Percentiles rank a stretch among this genome's conserved stretches.
Evolutionary conservation across 495 filamentous ascomycete species (phyloP).

Genomic region (Talaromyces borbonicus): DNA sequence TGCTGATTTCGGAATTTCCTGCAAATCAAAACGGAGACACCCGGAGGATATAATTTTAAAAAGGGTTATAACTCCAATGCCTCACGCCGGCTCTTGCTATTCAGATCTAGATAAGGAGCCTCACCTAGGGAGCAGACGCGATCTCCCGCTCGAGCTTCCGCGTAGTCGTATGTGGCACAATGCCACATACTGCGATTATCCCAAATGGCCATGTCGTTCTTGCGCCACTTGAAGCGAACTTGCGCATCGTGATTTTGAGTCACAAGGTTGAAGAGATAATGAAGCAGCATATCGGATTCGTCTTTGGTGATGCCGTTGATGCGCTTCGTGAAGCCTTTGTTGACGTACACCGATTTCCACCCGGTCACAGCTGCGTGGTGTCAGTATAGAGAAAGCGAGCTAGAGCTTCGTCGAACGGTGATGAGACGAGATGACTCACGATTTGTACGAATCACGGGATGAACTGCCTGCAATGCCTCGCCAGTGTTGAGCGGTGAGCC

Average conservation of each 20-base stretch:
- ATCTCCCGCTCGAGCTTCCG: constrained; percentile 39
- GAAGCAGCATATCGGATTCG: constrained; percentile 25
- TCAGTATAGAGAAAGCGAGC: constrained; percentile 17
- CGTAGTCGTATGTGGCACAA: constrained; percentile 58
- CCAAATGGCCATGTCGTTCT: constrained; percentile 60
- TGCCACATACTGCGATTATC: constrained; percentile 65
- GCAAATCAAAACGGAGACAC: no score
- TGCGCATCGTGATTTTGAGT: constrained; percentile 69
- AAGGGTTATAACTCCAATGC: neutral
- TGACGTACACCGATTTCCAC: constrained; percentile 63
- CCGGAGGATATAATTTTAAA: neutral
- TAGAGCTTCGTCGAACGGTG: no score
- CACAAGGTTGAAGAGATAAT: constrained; percentile 42
- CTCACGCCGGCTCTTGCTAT: constrained; percentile 28
- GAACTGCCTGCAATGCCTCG: constrained; percentile 48
- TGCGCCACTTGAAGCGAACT: constrained; percentile 46
- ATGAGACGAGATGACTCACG: constrained; percentile 35
- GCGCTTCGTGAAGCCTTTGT: constrained; percentile 49
- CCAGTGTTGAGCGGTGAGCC: constrained; percentile 57
- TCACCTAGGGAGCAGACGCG: constrained; percentile 55
- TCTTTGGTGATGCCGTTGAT: constrained; percentile 48
- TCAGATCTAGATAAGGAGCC: constrained; percentile 49
- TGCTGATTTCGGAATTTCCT: no score
- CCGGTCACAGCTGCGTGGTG: constrained; percentile 48
- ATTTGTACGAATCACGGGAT: constrained; percentile 69